A percentile compares a stretch with the other conserved stretches of the same genome.
phyloP scores from a whole-genome alignment of 805 yeast genomes.

The Cyberlindnera nakhonratchasimensis region DNA sequence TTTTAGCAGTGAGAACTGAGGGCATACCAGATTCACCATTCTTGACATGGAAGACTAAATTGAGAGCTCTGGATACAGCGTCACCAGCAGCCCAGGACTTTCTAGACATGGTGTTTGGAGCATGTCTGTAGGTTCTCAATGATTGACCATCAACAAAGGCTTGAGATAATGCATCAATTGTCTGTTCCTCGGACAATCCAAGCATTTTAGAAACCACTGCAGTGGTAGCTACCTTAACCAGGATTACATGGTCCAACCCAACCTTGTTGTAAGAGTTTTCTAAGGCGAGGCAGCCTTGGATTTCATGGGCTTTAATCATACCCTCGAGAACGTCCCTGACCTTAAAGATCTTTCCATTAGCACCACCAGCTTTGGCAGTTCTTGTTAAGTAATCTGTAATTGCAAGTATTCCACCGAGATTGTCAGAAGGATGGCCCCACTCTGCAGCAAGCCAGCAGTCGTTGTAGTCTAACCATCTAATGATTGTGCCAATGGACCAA shows the following conservation, averaged over 20 bases:
- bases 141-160: conserved; percentile 61
- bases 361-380: conserved; percentile 36
- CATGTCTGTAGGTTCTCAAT: conserved; percentile 58
- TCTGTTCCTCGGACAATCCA: conserved; percentile 48
- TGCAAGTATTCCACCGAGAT: conserved; percentile 55
- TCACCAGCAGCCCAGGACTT: conserved; percentile 71
- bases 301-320: conserved; percentile 65
- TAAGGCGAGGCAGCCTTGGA: conserved; percentile 55
- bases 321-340: conserved; percentile 48
- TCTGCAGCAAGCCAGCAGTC: conserved; percentile 70
- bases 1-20: conserved; percentile 51
- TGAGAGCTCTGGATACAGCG: conserved; percentile 56
- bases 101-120: conserved; percentile 61
- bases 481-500: conserved; percentile 52
- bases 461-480: conserved; percentile 60
- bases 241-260: conserved; percentile 56
- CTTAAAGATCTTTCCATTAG: conserved; percentile 40
- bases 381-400: conserved; percentile 56
- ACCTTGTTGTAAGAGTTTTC: conserved; percentile 59
- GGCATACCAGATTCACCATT: conserved; percentile 56
- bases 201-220: conserved; percentile 55
- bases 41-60: conserved; percentile 49
- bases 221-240: conserved; percentile 58
- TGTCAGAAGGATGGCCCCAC: conserved; percentile 67
- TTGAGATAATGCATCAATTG: conserved; percentile 53